Evolutionary conservation across 495 filamentous ascomycete genomes (phyloP).

Genomic region (Stereocaulon alpinum): DNA sequence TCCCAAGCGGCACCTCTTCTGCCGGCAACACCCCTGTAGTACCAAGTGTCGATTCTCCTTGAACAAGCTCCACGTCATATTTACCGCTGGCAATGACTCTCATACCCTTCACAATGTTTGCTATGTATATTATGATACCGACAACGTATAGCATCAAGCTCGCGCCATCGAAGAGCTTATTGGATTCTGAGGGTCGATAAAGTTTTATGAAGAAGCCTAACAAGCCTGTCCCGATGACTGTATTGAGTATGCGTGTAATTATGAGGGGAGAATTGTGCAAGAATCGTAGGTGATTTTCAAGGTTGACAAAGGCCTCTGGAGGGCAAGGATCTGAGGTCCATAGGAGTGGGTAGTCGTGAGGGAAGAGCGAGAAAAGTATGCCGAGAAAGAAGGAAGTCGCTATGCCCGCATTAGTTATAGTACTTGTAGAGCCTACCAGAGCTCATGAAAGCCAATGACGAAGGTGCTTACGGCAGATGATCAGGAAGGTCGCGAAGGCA

Average conservation of each 20-base stretch:
- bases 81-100: slow-evolving; percentile 54
- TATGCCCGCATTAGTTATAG: slow-evolving; percentile 25
- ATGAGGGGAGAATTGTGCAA: slow-evolving; percentile 79
- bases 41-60: slow-evolving; percentile 34
- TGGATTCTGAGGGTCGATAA: slow-evolving; percentile 81
- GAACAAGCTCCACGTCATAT: slow-evolving; percentile 41
- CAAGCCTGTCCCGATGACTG: slow-evolving; percentile 78
- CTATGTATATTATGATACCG: slow-evolving; percentile 80
- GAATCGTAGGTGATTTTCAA: slow-evolving; percentile 80
- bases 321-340: slow-evolving; percentile 64
- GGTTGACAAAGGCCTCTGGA: slow-evolving; percentile 57
- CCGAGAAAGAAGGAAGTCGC: slow-evolving; percentile 94
- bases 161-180: slow-evolving; percentile 94
- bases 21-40: slow-evolving; percentile 22
- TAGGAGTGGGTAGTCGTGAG: slow-evolving; percentile 95
- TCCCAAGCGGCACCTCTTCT: slow-evolving; percentile 43
- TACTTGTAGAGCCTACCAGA: not conserved
- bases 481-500: slow-evolving; percentile 86
- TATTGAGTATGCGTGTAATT: slow-evolving; percentile 87
- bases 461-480: slow-evolving; percentile 71
- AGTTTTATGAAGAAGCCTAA: slow-evolving; percentile 88
- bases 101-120: slow-evolving; percentile 92
- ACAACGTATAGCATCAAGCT: slow-evolving; percentile 84
- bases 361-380: slow-evolving; percentile 92
- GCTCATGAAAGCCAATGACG: not conserved